phyloP scores from a whole-genome alignment of 2,329 filamentous ascomycete genomes.

The Colletotrichum tamarilloi region DNA sequence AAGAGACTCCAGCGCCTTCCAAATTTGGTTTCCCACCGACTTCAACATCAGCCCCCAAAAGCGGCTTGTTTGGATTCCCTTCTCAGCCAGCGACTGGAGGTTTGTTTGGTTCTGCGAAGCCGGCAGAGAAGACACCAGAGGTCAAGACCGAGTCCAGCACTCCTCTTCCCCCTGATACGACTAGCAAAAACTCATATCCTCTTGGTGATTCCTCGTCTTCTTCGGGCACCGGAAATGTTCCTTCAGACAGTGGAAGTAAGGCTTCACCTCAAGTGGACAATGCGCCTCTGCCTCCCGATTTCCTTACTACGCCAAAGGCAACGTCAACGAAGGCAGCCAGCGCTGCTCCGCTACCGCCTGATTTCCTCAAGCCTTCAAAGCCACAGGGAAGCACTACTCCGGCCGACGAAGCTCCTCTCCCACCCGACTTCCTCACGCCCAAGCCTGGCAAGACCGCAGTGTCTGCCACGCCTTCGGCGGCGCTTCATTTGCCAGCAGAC shows the following conservation, averaged over 20 bases:
- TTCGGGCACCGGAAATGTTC: constrained; percentile 54
- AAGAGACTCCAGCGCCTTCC: constrained; percentile 61
- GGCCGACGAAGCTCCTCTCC: constrained; percentile 41
- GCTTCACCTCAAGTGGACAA: constrained; percentile 38
- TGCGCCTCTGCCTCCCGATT: constrained; percentile 48
- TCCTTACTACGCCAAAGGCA: constrained; percentile 42
- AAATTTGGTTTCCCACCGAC: constrained; percentile 54
- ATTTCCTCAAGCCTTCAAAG: constrained; percentile 43
- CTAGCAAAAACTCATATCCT: constrained; percentile 62
- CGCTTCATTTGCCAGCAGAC: constrained; percentile 21
- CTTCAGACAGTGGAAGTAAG: constrained; percentile 43
- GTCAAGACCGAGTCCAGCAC: constrained; percentile 40
- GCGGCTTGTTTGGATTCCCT: constrained; percentile 49
- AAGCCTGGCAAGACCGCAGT: constrained; percentile 42
- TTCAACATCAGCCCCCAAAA: constrained; percentile 35
- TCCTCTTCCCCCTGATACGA: constrained; percentile 66
- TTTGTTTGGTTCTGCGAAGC: constrained; percentile 41
- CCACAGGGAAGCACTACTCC: constrained; percentile 37
- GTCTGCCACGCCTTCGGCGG: constrained; percentile 19
- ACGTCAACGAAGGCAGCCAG: constrained; percentile 34
- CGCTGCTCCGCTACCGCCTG: constrained; percentile 46
- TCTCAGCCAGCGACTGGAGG: constrained; percentile 42
- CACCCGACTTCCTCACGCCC: constrained; percentile 40
- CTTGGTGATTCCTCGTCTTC: constrained; percentile 64
- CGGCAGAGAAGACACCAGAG: constrained; percentile 35